A percentile compares a stretch with the other conserved stretches of the same genome.
phyloP scores from a whole-genome alignment of 2,329 filamentous ascomycete genomes.

The Elsinoe australis region DNA sequence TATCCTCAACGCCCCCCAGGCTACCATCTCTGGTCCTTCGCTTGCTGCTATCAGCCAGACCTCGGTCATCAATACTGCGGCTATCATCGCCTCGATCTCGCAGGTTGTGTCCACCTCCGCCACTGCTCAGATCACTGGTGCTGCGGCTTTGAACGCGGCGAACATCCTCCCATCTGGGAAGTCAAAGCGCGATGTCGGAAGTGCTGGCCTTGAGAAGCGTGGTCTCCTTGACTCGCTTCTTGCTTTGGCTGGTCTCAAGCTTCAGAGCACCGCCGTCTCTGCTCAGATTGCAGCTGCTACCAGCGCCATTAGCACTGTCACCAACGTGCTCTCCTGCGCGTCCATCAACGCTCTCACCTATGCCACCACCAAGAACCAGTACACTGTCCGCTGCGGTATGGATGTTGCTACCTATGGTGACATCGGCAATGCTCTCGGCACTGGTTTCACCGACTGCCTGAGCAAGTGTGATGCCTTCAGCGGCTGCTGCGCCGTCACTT shows the following conservation, averaged over 20 bases:
- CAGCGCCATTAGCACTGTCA: neutral
- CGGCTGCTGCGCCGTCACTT: slow-evolving; percentile 14
- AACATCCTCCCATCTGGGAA: slow-evolving; percentile 2
- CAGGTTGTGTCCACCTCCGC: slow-evolving; percentile 20
- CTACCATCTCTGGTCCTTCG: slow-evolving; percentile 22
- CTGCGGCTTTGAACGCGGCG: slow-evolving; percentile 4
- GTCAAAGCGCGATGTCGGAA: slow-evolving; percentile 1
- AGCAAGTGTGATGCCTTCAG: slow-evolving; percentile 15
- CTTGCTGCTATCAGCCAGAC: slow-evolving; percentile 21
- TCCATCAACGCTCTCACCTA: slow-evolving; percentile 11
- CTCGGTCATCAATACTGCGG: slow-evolving; percentile 22
- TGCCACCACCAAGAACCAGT: slow-evolving; percentile 7
- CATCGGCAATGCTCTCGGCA: slow-evolving; percentile 4
- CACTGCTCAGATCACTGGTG: slow-evolving; percentile 19
- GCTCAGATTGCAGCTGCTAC: neutral
- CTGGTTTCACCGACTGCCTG: slow-evolving; percentile 9
- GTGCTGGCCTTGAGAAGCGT: slow-evolving; percentile 16
- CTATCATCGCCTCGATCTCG: slow-evolving; percentile 14
- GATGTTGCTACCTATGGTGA: slow-evolving; percentile 12
- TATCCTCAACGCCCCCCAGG: slow-evolving; percentile 22
- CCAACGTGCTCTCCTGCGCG: slow-evolving; percentile 7
- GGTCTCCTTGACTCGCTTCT: slow-evolving; percentile 9
- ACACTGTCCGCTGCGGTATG: slow-evolving; percentile 3
- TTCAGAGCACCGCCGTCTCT: neutral
- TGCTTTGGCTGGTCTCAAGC: neutral